phyloP scores from a whole-genome alignment of 345 rosid species.

The Lumnitzera racemosa region DNA sequence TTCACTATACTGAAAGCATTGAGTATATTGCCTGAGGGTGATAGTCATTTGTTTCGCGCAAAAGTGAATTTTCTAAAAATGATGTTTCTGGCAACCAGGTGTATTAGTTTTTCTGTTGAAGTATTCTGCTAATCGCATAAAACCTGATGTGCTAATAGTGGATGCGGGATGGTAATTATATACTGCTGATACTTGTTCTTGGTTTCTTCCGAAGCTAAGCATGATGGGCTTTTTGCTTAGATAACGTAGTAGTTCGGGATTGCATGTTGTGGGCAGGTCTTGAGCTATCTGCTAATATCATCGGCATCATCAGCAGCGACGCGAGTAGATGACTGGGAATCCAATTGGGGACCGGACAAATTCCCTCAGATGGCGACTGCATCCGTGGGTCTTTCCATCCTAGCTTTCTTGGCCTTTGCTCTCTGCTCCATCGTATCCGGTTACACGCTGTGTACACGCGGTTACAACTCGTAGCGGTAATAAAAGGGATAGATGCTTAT shows the following conservation, averaged over 20 bases:
- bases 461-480: conserved; percentile 17
- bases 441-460: conserved; percentile 46
- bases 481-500: not conserved
- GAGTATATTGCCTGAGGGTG: too few relatives aligned
- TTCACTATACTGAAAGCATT: too few relatives aligned
- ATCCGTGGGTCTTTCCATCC: conserved; percentile 53
- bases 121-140: too few relatives aligned
- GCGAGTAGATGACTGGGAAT: conserved; percentile 77
- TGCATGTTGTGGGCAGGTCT: conserved; percentile 26
- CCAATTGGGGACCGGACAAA: conserved; percentile 74
- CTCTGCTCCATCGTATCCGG: conserved; percentile 66
- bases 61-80: too few relatives aligned
- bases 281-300: conserved; percentile 78
- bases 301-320: conserved; percentile 80
- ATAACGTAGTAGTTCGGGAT: not conserved
- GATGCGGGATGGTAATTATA: not conserved
- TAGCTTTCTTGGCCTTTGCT: conserved; percentile 64
- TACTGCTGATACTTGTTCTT: not conserved
- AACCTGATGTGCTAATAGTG: too few relatives aligned
- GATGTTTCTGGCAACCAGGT: too few relatives aligned
- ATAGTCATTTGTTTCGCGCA: too few relatives aligned
- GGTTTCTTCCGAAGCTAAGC: not conserved
- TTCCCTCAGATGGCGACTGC: conserved; percentile 79
- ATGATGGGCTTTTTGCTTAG: not conserved
- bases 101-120: too few relatives aligned